Base-by-base conservation (phyloP, 1,284 basidiomycete species). In the Boletus subluridellus region DNA sequence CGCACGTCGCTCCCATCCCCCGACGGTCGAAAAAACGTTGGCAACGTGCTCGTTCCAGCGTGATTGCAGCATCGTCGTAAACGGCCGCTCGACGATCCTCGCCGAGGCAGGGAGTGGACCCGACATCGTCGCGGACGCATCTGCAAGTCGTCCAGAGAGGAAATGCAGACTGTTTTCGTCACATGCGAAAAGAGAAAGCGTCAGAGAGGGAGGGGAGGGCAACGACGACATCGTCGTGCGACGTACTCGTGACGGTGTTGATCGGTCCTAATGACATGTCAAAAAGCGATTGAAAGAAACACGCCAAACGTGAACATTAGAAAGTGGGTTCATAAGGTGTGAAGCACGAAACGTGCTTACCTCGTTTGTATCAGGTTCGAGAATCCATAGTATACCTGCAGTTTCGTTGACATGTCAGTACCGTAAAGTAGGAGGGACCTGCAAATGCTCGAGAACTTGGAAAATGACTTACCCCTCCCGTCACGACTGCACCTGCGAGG, bases 321-420 rank as follows among this genome's bases (percentile, higher is more conserved):
- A 26, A 52, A 24, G 26, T 11, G 28, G 44, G 12, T 3, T 7
- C 21, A 2, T 15, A 26, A 30, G 7, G 9, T 21, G 1, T 21
- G 32, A 34, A 34, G 41, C 21, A 21, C 21, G 21, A 21, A 42
- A 21, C 41, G 41, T 4, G 21, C 37, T 49, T 58, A 82, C 83
- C 77, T 77, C 45, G 78, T 77, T 50, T 80, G 77, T 39, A 85
- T 83, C 63, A 84, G 66, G 64, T 77, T 82, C 5, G 83, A 85
- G 65, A 85, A 84, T 24, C 83, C 83, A 66, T 84, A 85, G 69
- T 85, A 85, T 4, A 84, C 74, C 83, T 85, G 64, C 1, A 53
- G 28, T 26, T 14, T 42, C 26, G 10, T 50, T 21, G 46, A 5
- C 32, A 41, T 30, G 38, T 46, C 21, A 48, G 38, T 30, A 34